Evolutionary conservation across 345 rosid genomes (phyloP).

Genomic region (Populus euphratica): DNA sequence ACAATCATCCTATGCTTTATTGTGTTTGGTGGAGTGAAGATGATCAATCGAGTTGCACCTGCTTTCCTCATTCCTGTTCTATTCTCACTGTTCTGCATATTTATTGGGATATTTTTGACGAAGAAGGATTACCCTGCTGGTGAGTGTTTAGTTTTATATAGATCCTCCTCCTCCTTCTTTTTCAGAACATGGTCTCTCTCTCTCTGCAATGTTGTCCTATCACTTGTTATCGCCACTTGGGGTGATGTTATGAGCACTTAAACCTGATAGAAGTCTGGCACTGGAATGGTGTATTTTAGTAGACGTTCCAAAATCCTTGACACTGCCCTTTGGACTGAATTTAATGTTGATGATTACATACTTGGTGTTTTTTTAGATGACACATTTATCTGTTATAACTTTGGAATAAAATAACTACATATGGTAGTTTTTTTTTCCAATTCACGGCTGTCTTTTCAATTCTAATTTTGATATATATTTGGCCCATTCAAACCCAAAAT

Average conservation of each 20-base stretch:
- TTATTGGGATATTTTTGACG: conserved; percentile 66
- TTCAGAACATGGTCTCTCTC: neutral
- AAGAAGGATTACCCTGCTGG: conserved; percentile 68
- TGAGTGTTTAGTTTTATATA: conserved; percentile 31
- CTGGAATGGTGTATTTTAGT: neutral
- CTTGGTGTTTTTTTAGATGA: neutral
- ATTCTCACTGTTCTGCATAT: conserved; percentile 85
- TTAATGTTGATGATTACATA: neutral
- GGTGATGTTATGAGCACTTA: neutral
- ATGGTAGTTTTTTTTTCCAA: too few relatives aligned
- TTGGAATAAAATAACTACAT: neutral
- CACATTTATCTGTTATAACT: neutral
- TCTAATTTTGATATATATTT: neutral
- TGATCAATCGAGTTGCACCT: conserved; percentile 98
- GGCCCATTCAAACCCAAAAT: too few relatives aligned
- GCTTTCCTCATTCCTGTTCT: conserved; percentile 93
- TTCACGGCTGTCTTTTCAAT: neutral
- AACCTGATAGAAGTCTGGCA: neutral
- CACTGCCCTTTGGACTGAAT: neutral
- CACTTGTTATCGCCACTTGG: neutral
- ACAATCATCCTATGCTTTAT: conserved; percentile 85
- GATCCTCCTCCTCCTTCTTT: neutral
- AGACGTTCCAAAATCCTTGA: neutral
- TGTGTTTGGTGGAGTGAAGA: conserved; percentile 99
- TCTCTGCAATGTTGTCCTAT: neutral